Evolutionary conservation across 805 yeast genomes (phyloP), one percentile per base, ranked within the genome.

Genomic region (Blastobotrys peoriensis): DNA sequence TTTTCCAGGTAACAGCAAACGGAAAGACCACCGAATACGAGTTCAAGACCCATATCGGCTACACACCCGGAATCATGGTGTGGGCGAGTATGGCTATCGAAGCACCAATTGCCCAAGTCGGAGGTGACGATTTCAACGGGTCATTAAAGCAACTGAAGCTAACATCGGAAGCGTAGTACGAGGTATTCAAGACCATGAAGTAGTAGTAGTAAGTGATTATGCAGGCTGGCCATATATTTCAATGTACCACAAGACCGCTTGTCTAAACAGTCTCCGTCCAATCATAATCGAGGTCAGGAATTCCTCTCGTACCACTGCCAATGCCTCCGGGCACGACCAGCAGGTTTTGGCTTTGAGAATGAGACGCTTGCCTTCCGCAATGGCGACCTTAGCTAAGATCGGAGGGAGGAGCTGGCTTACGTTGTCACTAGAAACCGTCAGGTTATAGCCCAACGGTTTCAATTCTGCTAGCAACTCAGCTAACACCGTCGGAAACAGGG

Each of bases 81-180:
- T 36, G 38, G 38, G 23, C 15, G 13, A 15, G 15, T 10, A 36
- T 36, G 38, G 38, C 38, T n/a, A 17, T 36, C 16, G 38, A 36
- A 16, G 38, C 38, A 4, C 38, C 38, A 4, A 8, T 36, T 15
- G 38, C 17, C 5, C 13, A 17, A 9, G 20, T 36, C 13, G 38
- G 38, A 5, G 21, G 30, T 25, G 30, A 25, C 30, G 30, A 13
- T 8, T 25, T 25, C 30, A 25, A 25, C 13, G 30, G 30, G 8
- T 25, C 13, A 8, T 8, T 25, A 8, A 25, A 25, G 30, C 30
- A 25, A 13, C 8, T 25, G 10, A 25, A 25, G 30, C 13, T 25
- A 13, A 25, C 30, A 8, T 8, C 8, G 10, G 10, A 25, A 25
- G 30, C 30, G 10, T 25, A 25, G 30, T 8, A 25, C n/a, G n/a